Conservation (phyloP, 2,329 filamentous ascomycete species). For the Elsinoe arachidis region DNA sequence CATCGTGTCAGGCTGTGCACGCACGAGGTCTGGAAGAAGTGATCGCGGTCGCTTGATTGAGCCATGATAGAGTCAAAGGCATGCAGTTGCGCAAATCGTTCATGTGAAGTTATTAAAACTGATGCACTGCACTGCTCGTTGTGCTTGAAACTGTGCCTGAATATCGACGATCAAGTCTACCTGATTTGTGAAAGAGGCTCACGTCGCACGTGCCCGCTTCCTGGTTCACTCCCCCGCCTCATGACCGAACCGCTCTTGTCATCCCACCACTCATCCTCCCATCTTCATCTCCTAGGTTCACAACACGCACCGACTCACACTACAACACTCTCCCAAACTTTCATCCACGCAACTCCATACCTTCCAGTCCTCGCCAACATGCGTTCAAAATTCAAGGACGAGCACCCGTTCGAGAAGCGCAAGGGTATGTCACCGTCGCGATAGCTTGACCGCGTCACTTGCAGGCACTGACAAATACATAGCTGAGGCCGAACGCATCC, state of each 20-base stretch:
- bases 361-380: conserved; percentile 47
- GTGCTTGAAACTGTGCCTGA: not conserved
- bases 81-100: too few species aligned
- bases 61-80: conserved; percentile 42
- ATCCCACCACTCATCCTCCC: too few species aligned
- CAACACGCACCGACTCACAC: not conserved
- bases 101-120: too few species aligned
- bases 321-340: not conserved
- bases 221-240: too few species aligned
- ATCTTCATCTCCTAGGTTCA: not conserved
- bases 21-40: conserved; percentile 92
- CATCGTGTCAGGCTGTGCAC: conserved; percentile 24
- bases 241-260: too few species aligned
- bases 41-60: conserved; percentile 61
- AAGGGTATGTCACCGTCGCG: conserved; percentile 45
- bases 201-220: too few species aligned
- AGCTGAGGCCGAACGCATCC: conserved; percentile 96
- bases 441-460: not conserved
- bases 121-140: not conserved
- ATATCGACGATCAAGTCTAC: too few species aligned
- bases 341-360: conserved; percentile 7
- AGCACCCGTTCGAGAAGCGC: conserved; percentile 99
- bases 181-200: too few species aligned
- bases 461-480: conserved; percentile 9
- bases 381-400: conserved; percentile 99